Base-by-base conservation (phyloP, 305 asterid species). In the Fraxinus ornus region DNA sequence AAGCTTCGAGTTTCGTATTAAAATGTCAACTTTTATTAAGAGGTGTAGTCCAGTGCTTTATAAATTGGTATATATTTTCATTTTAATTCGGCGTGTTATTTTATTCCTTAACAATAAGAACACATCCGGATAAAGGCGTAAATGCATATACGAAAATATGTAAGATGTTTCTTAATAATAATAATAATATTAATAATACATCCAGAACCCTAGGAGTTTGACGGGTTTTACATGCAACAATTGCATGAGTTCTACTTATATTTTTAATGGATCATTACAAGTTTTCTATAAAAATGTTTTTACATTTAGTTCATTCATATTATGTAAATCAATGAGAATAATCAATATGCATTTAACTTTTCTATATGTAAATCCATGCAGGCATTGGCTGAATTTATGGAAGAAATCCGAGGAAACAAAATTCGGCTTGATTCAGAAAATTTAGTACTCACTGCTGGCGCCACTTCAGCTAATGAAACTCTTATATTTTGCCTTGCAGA, bases 401-500 rank as follows among this genome's bases (percentile, higher is more conserved):
- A 90, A 26, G 95, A 93, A 82, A 94, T 95, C 82, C 86, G 99
- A 78, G 97, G 94, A 44, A 94, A 93, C 91, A 94, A 84, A 79
- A 97, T 92, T 79, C 81, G 41, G 84, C 92, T 95, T 60, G 90
- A 94, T 49, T 81, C 99, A 0, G 83, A 84, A 79, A 95, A 94
- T 7, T 86, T 95, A 0, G 98, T 95, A 12, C 92, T 95, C 75
- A 89, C 98, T 7, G 99, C 99, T 66, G 98, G 98, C 72, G 92
- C 99, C 82, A 95, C 99, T 28, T 92, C 99, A 0, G 98, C 99
- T 4, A 94, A 95, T 28, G 99, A 95, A 85, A 89, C 94, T 0
- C 96, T 95, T 37, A 89, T 93, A 70, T 95, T 94, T 81, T 94
- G 98, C 87, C 90, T 95, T 7, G 98, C 97, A 8, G 93, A 92